Percentiles rank a stretch among this genome's conserved stretches.
These are phyloP conservation scores for Aureobasidium sp. DNA, from an alignment of 2,329 filamentous ascomycete species.

Conservation along the genomic window DNA sequence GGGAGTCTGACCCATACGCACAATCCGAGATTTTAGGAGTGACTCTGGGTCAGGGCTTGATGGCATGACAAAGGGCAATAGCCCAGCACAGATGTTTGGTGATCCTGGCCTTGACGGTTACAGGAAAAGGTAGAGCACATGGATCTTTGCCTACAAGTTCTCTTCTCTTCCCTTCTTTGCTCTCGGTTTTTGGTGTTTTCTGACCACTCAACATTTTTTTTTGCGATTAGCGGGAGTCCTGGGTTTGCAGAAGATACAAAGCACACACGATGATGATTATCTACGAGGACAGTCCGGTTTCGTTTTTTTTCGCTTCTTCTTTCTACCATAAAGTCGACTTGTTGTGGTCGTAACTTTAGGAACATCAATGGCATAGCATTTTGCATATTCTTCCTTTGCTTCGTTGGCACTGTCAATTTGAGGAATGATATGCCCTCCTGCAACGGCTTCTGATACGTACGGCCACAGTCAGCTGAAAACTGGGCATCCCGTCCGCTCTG, in stretches of 20 bases:
- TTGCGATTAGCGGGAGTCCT: neutral
- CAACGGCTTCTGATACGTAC: neutral
- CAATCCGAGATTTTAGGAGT: slow-evolving; percentile 4
- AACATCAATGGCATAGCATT: neutral
- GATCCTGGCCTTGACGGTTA: slow-evolving; percentile 22
- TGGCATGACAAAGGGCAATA: slow-evolving; percentile 11
- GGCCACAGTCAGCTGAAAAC: neutral
- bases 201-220: neutral
- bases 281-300: neutral
- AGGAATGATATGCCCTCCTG: too few relatives aligned
- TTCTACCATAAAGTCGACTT: too few relatives aligned
- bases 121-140: slow-evolving; percentile 6
- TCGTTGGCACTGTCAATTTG: too few relatives aligned
- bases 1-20: slow-evolving; percentile 35
- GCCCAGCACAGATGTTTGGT: slow-evolving; percentile 21
- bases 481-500: neutral
- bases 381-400: too few relatives aligned
- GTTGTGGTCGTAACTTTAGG: too few relatives aligned
- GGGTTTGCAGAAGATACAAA: neutral
- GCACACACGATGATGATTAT: neutral
- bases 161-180: neutral
- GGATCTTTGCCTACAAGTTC: neutral
- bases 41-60: slow-evolving; percentile 13
- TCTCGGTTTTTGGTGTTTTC: neutral
- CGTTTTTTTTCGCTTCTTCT: too few relatives aligned